Base-by-base conservation (phyloP, 768 basidiomycete species). In the Omphalotus guepiniiformis region DNA sequence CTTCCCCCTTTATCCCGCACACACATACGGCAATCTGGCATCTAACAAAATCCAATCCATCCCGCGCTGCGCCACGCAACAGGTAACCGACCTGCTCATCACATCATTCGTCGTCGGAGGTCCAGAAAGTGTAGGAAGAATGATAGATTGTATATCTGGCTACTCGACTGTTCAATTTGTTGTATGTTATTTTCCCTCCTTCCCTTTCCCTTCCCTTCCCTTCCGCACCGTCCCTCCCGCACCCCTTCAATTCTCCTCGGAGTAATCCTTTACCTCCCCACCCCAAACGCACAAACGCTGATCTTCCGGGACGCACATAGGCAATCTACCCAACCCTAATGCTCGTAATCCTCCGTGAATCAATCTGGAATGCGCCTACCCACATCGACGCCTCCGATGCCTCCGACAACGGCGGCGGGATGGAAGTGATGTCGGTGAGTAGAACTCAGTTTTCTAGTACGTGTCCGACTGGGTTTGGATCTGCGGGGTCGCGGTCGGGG, bases 21-120 rank as follows among this genome's bases (percentile, higher is more conserved):
- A n/a, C n/a, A n/a, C n/a, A n/a, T n/a, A n/a, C n/a, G n/a, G n/a
- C n/a, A n/a, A n/a, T n/a, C n/a, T n/a, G n/a, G n/a, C n/a, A n/a
- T n/a, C n/a, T 13, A 25, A 39, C 32, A 18, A 28, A 26, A 19
- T 22, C 21, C 21, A 22, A 19, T 42, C 7, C 2, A 19, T 3
- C 16, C 28, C 2, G 12, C 6, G 27, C 15, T 19, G 19, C 4
- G 13, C 11, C 15, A 6, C 12, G 3, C 9, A 13, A 19, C 27
- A 42, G 41, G 27, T 42, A 2, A 29, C 28, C 4, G 41, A 42
- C n/a, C 15, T 42, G 6, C 23, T 42, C 4, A 18, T 42, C 27
- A 42, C 41, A 27, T 42, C 41, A 16, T 42, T 28, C 21, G 41
- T 42, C 11, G 41, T 42, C 32, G 41, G 41, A 42, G 41, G 27